phyloP scores from a whole-genome alignment of 2,329 filamentous ascomycete species.

The Colletotrichum godetiae region DNA sequence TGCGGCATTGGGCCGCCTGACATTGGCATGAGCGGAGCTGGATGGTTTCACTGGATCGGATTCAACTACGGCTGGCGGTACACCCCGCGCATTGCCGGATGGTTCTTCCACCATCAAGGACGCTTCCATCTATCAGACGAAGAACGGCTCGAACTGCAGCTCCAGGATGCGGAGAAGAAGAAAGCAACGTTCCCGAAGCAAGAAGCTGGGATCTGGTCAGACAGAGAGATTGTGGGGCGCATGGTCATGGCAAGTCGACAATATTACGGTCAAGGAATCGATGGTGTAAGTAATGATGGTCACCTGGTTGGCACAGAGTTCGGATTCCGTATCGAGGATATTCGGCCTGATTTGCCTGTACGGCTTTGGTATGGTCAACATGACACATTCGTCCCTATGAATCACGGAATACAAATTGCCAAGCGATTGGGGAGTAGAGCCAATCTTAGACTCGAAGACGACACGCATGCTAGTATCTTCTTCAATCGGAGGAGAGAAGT shows the following conservation, averaged over 20 bases:
- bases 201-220: slow-evolving; percentile 15
- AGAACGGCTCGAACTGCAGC: background rate
- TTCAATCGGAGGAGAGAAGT: slow-evolving; percentile 22
- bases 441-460: slow-evolving; percentile 22
- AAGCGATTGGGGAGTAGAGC: slow-evolving; percentile 19
- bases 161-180: slow-evolving; percentile 24
- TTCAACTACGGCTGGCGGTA: slow-evolving; percentile 35
- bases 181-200: slow-evolving; percentile 4
- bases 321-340: slow-evolving; percentile 29
- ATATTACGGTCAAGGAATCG: slow-evolving; percentile 27
- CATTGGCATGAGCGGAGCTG: slow-evolving; percentile 37
- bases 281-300: slow-evolving; percentile 26
- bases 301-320: slow-evolving; percentile 26
- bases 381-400: slow-evolving; percentile 26
- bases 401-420: slow-evolving; percentile 31
- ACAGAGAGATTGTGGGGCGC: slow-evolving; percentile 15
- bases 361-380: slow-evolving; percentile 30
- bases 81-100: slow-evolving; percentile 19
- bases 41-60: slow-evolving; percentile 33
- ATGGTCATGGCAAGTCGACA: slow-evolving; percentile 30
- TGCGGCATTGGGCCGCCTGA: slow-evolving; percentile 38
- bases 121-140: slow-evolving; percentile 25
- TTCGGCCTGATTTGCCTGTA: slow-evolving; percentile 20
- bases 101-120: slow-evolving; percentile 18
- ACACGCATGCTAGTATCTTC: slow-evolving; percentile 35